Conservation (phyloP, 1,139 yeast genomes). For the Tardiomyces depauwii region DNA sequence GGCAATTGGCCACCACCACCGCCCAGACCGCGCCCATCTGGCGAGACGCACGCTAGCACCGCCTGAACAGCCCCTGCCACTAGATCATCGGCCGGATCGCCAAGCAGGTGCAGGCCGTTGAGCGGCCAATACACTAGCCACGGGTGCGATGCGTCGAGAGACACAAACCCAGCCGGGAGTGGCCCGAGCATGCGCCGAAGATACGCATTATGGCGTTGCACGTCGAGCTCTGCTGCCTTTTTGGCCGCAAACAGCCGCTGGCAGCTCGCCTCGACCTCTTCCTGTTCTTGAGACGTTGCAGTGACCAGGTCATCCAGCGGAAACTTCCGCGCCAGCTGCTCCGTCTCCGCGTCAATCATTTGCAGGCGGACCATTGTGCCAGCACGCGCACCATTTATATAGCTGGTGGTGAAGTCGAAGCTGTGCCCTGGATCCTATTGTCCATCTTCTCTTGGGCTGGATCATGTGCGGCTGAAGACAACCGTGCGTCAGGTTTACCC, state of each 20-base stretch:
- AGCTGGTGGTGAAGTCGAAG: too few relatives aligned
- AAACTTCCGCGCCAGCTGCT: too few relatives aligned
- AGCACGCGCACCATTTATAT: neutral
- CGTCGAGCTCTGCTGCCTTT: slow-evolving; percentile 11
- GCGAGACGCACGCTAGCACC: slow-evolving; percentile 22
- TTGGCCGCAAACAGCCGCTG: slow-evolving; percentile 2
- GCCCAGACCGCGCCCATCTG: slow-evolving; percentile 56
- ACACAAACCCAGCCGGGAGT: slow-evolving; percentile 38
- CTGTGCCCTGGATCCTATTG: too few relatives aligned
- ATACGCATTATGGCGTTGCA: slow-evolving; percentile 31
- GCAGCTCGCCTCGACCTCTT: slow-evolving; percentile 23
- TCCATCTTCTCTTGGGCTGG: too few relatives aligned
- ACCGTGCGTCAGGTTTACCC: too few relatives aligned
- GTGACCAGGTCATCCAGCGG: slow-evolving; percentile 10
- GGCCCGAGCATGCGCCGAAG: slow-evolving; percentile 32
- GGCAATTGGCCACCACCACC: slow-evolving; percentile 78
- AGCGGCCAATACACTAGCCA: slow-evolving; percentile 86
- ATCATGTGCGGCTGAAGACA: too few relatives aligned
- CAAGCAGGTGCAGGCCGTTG: slow-evolving; percentile 41
- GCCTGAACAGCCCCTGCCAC: slow-evolving; percentile 19
- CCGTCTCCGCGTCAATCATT: neutral
- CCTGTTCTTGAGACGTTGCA: slow-evolving; percentile 26
- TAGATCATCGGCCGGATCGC: slow-evolving; percentile 19
- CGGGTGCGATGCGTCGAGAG: slow-evolving; percentile 77
- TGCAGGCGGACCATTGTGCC: neutral